phyloP scores from a whole-genome alignment of 495 filamentous ascomycete species.

The Daldinia grandis region DNA sequence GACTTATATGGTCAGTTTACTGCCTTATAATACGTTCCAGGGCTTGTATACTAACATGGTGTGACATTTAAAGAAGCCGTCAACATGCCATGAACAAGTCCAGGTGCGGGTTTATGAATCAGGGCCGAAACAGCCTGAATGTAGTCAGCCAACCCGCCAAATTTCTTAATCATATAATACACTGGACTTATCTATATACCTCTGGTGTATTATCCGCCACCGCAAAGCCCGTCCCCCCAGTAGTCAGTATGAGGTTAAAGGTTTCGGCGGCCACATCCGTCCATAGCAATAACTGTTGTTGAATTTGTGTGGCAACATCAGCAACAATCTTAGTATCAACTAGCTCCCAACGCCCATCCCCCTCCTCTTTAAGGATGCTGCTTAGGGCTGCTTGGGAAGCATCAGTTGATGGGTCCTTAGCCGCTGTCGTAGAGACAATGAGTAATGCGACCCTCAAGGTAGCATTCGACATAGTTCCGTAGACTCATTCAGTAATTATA shows the following conservation, averaged over 20 bases:
- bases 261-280: constrained; percentile 66
- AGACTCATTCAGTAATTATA: not conserved
- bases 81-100: constrained; percentile 94
- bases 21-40: not conserved
- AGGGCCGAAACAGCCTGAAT: constrained; percentile 78
- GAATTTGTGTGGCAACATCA: constrained; percentile 78
- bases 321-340: constrained; percentile 77
- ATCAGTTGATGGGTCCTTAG: constrained; percentile 81
- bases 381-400: constrained; percentile 69
- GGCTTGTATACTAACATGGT: constrained; percentile 69
- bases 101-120: constrained; percentile 86
- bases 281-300: constrained; percentile 73
- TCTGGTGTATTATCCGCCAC: constrained; percentile 90
- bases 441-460: constrained; percentile 76
- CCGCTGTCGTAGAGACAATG: constrained; percentile 93
- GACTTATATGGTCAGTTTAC: constrained; percentile 60
- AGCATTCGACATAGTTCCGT: constrained; percentile 43
- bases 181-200: constrained; percentile 52
- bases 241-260: constrained; percentile 82
- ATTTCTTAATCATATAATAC: not conserved
- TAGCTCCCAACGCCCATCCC: constrained; percentile 72
- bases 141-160: not conserved
- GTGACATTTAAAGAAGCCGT: constrained; percentile 84
- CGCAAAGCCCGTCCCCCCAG: constrained; percentile 94
- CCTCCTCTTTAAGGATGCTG: constrained; percentile 71